These are phyloP conservation scores for Bryoerythrophyllum caledonicum DNA, from an alignment of 225 moss, liverwort and hornwort genomes.

Conservation along the genomic window DNA sequence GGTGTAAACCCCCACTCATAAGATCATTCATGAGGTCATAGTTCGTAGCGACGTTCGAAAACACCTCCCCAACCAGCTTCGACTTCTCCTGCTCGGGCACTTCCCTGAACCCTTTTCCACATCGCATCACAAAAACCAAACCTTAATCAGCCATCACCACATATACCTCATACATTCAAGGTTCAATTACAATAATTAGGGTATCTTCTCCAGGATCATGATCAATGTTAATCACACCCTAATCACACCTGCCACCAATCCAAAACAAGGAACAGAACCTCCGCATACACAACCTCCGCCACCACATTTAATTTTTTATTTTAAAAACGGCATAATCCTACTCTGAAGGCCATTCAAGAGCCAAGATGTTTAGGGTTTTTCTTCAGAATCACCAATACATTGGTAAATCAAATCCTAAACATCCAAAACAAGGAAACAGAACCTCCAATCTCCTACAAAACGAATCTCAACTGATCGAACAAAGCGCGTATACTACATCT, in stretches of 20 bases:
- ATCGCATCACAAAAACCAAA: slow-evolving; percentile 13
- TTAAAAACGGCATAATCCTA: not conserved
- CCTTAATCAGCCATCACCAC: not conserved
- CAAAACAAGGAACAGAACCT: not conserved
- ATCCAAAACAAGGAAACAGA: not conserved
- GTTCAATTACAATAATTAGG: not conserved
- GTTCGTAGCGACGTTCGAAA: slow-evolving; percentile 85
- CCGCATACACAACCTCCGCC: not conserved
- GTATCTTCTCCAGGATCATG: not conserved
- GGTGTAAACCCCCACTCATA: slow-evolving; percentile 93
- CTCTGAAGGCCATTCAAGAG: not conserved
- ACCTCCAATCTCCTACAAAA: not conserved
- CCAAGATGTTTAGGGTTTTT: slow-evolving; percentile 6
- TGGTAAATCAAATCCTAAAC: not conserved
- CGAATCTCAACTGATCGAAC: not conserved
- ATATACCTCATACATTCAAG: not conserved
- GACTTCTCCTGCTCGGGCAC: slow-evolving; percentile 83
- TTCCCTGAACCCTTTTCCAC: slow-evolving; percentile 70
- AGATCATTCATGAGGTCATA: slow-evolving; percentile 99
- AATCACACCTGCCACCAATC: not conserved
- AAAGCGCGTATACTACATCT: not conserved
- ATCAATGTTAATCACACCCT: not conserved
- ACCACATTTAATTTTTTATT: not conserved
- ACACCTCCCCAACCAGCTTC: slow-evolving; percentile 89
- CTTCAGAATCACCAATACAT: not conserved